Base-by-base conservation (phyloP, 345 rosid species). In the Citrus sp. region DNA sequence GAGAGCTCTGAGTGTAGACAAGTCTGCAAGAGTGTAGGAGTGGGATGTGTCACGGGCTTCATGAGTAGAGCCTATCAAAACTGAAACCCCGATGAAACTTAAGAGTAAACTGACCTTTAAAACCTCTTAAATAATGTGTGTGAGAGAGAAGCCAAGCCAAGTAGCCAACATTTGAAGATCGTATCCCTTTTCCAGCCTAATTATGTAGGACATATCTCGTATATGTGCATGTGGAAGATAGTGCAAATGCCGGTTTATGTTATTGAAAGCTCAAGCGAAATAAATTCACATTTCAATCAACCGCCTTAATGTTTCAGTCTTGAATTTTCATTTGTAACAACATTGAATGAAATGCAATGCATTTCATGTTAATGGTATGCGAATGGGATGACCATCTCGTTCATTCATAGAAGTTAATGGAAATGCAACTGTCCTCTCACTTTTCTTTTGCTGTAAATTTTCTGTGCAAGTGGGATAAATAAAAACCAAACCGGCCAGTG, bases 21-120 rank as follows among this genome's bases (percentile, higher is more conserved):
- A 38, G 70, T 63, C 67, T 68, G 83, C 78, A 56, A 70, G 73
- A 70, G 73, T 70, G 30, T 37, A 64, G 82, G 87, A 73, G 22
- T 37, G 58, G 82, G 87, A 70, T 64, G 61, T 72, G 49, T 71
- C 82, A 73, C 61, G 72, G 77, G 30, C 62, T 10, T 72, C 64
- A 56, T 25, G 69, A 18, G 73, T 65, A 55, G 80, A 35, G 35
- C 64, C 82, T 69, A 49, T 80, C 82, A 55, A 49, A 46, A 71
- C 51, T 66, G 37, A 34, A 64, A 64, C 27, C 58, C 28, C 32
- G 55, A 51, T 19, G 38, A 42, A 58, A 38, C 19, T 22, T 60
- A 63, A 7, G 16, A 21, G 14, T 51, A 74, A 63, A 38, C 25
- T 12, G 5, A 2, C 30, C 12, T 27, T 46, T 13, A 19, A 28